These are phyloP conservation scores for Podila horticola DNA, from an alignment of 192 early-diverging fungal species.

Conservation along the genomic window DNA sequence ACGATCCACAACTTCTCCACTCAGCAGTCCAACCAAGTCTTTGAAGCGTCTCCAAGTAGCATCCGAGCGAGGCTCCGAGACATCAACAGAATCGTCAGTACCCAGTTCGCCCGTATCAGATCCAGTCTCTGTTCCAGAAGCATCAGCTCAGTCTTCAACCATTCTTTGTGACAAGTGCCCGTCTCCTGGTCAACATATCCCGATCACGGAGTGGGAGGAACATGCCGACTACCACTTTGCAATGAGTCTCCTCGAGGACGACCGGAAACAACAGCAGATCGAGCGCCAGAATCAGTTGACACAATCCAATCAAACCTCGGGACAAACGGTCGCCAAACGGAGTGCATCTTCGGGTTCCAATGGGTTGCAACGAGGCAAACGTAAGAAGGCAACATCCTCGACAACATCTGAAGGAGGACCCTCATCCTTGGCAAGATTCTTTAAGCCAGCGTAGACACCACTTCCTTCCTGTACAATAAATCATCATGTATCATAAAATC, in stretches of 20 bases:
- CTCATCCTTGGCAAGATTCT: slow-evolving; percentile 2
- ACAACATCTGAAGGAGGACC: slow-evolving; percentile 4
- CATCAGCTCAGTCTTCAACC: background rate
- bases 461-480: background rate
- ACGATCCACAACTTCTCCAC: background rate
- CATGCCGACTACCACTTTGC: slow-evolving; percentile 45
- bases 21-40: background rate
- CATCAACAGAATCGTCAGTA: background rate
- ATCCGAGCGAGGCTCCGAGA: background rate
- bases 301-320: background rate
- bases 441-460: background rate
- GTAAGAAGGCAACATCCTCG: slow-evolving; percentile 6
- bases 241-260: slow-evolving; percentile 29
- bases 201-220: slow-evolving; percentile 39
- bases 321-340: background rate
- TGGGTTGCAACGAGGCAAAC: slow-evolving; percentile 11
- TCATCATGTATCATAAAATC: too few relatives aligned
- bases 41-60: background rate
- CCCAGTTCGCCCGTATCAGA: background rate
- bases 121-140: too few relatives aligned
- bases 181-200: slow-evolving; percentile 15
- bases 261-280: slow-evolving; percentile 30
- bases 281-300: slow-evolving; percentile 20
- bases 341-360: background rate
- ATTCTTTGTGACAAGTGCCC: slow-evolving; percentile 32